phyloP scores from a whole-genome alignment of 306 rosid genomes.

The Cucurbita pepo region DNA sequence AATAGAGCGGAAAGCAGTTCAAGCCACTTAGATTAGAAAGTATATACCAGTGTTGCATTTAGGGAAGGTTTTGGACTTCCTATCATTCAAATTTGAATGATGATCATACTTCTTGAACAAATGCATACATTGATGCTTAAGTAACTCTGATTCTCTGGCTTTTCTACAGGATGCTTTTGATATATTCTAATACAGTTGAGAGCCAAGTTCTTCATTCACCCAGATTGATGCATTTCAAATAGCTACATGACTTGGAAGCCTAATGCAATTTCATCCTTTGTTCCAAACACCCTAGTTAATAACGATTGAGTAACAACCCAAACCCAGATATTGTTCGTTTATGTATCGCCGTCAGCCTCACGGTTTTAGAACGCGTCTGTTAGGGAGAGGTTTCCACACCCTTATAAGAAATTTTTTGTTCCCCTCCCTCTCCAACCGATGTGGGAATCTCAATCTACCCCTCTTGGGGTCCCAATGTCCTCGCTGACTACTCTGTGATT shows the following conservation, averaged over 20 bases:
- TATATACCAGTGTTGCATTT: neutral
- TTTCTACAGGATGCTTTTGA: neutral
- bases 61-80: neutral
- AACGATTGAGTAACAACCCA: no score
- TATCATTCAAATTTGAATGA: neutral
- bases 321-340: no score
- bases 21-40: neutral
- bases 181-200: neutral
- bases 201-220: neutral
- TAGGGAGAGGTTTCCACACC: no score
- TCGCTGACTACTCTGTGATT: no score
- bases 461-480: no score
- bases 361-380: no score
- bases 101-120: neutral
- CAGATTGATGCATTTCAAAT: neutral
- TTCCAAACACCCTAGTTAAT: neutral
- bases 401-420: no score
- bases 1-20: neutral
- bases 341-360: no score
- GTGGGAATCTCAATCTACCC: no score
- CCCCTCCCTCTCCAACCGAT: no score
- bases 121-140: constrained; percentile 2
- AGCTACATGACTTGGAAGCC: neutral
- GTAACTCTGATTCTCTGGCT: neutral
- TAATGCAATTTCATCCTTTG: neutral